Evolutionary conservation across 192 early-diverging fungal genomes (phyloP), one percentile per base, ranked within the genome.

Genomic region (Coemansia furcata): DNA sequence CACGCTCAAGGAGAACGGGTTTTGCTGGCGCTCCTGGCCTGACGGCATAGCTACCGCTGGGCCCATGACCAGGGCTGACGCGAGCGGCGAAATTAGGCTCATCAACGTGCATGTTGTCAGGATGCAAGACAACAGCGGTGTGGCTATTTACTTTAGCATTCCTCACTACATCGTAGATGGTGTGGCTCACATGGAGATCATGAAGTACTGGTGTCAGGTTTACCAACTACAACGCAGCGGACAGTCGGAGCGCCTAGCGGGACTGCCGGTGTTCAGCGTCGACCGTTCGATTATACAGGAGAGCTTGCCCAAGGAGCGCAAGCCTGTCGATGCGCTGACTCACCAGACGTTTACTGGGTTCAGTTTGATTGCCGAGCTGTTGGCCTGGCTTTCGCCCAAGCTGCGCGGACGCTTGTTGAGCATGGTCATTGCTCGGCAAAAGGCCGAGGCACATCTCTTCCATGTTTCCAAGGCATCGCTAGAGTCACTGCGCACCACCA

Each of bases 341-440:
- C 14, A 29, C 36, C 37, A 59, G 17, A 47, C 63, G 6, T 76
- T 73, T 42, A 64, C 69, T 6, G 65, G 62, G 21, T 60, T 58
- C 19, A 70, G 66, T 21, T 29, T 73, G 10, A 12, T 81, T 11
- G 63, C 78, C 6, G 78, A 81, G 42, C 63, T 52, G 63, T 59
- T 76, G 60, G 73, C 78, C 2, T 81, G 78, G 73, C 62, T 81
- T 26, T 76, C 78, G 36, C 78, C 78, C 21, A 62, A 73, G 42
- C 29, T 38, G 46, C 78, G 78, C 7, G 78, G 73, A 1, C 61
- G 66, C n/a, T 54, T 81, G 14, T 32, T 68, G 38, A 67, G 64
- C 70, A 70, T 65, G 61, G 36, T 73, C 11, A 30, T 73, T 38
- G 59, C 44, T 21, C 37, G 67, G 26, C 78, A 81, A 46, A 74